Base-by-base conservation (phyloP, 2,329 filamentous ascomycete genomes). In the Neonectria sp. region DNA sequence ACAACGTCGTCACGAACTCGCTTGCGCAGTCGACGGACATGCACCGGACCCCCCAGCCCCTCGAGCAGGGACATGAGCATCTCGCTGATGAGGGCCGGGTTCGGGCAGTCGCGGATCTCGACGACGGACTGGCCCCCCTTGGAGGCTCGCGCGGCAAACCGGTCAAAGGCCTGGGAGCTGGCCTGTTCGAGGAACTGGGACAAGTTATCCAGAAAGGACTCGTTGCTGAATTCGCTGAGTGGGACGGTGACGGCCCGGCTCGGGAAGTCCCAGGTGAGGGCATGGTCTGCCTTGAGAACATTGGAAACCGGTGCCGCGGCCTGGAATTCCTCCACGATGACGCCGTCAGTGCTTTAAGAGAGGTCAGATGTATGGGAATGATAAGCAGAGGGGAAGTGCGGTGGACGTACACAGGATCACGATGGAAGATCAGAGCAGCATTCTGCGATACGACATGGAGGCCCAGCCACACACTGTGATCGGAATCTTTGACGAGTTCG, bases 1-100 rank as follows among this genome's bases (percentile, higher is more conserved):
- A 82, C 83, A 0, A 92, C 85, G n/a, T 92, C 90, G 56, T 93
- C 91, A 0, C 88, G 83, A 0, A 92, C 84, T 2, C 86, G 82
- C 73, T 93, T 93, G 0, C 80, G 80, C 1, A 92, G 74, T 0
- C 81, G 27, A 0, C 78, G 69, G 0, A 84, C 78, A 1, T 77
- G 60, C 0, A 80, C 65, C 0, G 79, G 70, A 0, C 73, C 62
- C 0, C 91, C 91, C 7, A 86, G 81, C 0, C 83, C 86, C 71
- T 89, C 86, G 0, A 93, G 77, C 0, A 93, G 75, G 0, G 88
- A 84, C 79, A 92, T 87, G 9, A 93, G 81, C 65, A 92, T 82
- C 9, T 89, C 83, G 0, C 84, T 87, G 3, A 94, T 84, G 1
- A 93, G 76, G 0, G 85, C 81, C 0, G 91, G 91, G 60, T 87